Evolutionary conservation across 805 yeast genomes (phyloP).

Genomic region (Spathaspora boniae): DNA sequence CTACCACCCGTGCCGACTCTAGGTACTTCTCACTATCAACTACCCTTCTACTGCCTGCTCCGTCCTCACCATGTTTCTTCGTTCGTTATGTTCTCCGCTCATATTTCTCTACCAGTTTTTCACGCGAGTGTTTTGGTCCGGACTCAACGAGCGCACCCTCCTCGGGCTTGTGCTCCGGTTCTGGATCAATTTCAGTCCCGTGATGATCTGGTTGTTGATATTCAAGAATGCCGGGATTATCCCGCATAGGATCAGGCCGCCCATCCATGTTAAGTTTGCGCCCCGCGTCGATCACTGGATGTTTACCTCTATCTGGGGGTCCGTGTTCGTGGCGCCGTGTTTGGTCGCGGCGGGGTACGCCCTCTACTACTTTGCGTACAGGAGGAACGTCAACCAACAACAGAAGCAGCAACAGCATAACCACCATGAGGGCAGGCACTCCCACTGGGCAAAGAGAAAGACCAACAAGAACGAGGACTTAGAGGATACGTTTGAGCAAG

Average conservation of each 20-base stretch:
- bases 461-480: too few species aligned
- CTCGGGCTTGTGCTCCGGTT: conserved; percentile 43
- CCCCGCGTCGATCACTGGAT: conserved; percentile 38
- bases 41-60: neutral
- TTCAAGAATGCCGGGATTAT: conserved; percentile 60
- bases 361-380: conserved; percentile 5
- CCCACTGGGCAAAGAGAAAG: neutral
- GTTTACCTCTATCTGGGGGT: conserved; percentile 19
- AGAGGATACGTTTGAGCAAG: too few species aligned
- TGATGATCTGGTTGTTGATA: conserved; percentile 51
- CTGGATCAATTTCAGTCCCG: conserved; percentile 47
- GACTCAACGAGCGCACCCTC: conserved; percentile 36
- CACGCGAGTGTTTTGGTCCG: conserved; percentile 18
- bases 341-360: conserved; percentile 1
- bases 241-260: conserved; percentile 54
- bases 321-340: conserved; percentile 3
- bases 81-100: too few species aligned
- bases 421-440: neutral
- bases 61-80: conserved; percentile 10
- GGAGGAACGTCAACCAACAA: neutral
- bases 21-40: too few species aligned
- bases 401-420: neutral
- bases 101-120: conserved; percentile 11
- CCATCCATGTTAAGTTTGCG: conserved; percentile 48
- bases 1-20: too few species aligned